phyloP scores from a whole-genome alignment of 768 basidiomycete species.

The Panaeolus cyanescens region DNA sequence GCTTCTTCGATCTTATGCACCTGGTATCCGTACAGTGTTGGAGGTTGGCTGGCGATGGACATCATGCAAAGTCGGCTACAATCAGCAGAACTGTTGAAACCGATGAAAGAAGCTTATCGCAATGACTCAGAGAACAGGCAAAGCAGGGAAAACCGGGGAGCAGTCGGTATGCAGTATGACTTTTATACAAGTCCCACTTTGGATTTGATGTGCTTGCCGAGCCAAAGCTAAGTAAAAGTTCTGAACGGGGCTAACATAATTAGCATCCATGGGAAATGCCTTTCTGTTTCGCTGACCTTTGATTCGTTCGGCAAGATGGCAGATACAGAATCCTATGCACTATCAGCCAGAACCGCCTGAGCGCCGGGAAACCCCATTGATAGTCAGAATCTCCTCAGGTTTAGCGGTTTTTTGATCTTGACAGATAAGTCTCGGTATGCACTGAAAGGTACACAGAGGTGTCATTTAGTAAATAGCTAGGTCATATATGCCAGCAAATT shows the following conservation, averaged over 20 bases:
- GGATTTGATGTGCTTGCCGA: conserved; percentile 1
- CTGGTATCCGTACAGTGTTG: conserved; percentile 66
- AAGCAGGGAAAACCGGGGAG: neutral
- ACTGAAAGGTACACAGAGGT: neutral
- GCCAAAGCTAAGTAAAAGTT: neutral
- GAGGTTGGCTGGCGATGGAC: conserved; percentile 53
- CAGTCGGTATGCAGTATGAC: neutral
- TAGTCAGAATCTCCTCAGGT: neutral
- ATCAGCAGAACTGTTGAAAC: neutral
- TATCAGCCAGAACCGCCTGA: neutral
- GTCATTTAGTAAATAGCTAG: conserved; percentile 1
- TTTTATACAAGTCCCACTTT: neutral
- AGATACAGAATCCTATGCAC: neutral
- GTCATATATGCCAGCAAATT: neutral
- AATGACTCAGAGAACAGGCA: neutral
- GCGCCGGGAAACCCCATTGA: neutral
- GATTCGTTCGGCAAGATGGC: neutral
- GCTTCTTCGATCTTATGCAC: conserved; percentile 69
- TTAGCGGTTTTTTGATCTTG: neutral
- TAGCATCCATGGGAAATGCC: neutral
- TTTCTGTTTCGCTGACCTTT: neutral
- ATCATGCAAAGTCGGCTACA: neutral
- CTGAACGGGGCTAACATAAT: neutral
- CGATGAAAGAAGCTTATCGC: neutral
- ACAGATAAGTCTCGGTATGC: neutral